phyloP scores from a whole-genome alignment of 352 stramenopile genomes.

The Albugo laibachii region DNA sequence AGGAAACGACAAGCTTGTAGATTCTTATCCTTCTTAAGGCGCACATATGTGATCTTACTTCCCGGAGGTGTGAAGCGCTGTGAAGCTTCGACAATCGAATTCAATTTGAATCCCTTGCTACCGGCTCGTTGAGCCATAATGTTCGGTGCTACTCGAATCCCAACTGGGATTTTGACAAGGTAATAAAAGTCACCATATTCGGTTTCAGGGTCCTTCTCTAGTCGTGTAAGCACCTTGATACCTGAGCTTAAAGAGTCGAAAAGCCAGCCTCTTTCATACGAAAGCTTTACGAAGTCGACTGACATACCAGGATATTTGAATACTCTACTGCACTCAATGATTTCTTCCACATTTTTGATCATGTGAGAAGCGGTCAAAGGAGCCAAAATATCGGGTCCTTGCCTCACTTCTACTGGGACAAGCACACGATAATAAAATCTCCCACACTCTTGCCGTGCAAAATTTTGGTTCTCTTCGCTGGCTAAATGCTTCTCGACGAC shows the following conservation, averaged over 20 bases:
- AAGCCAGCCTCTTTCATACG: conserved; percentile 66
- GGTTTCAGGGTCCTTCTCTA: conserved; percentile 35
- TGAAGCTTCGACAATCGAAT: conserved; percentile 68
- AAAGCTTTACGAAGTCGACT: conserved; percentile 62
- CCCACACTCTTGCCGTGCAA: conserved; percentile 16
- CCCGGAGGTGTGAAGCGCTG: conserved; percentile 61
- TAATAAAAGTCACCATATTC: conserved; percentile 71
- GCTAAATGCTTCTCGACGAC: conserved; percentile 8
- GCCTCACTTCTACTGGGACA: conserved; percentile 52
- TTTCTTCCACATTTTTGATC: conserved; percentile 67
- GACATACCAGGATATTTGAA: conserved; percentile 51
- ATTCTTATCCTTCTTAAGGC: conserved; percentile 61
- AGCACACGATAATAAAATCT: conserved; percentile 58
- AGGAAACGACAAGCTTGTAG: conserved; percentile 23
- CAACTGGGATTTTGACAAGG: conserved; percentile 61
- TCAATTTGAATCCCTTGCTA: conserved; percentile 47
- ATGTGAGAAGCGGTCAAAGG: conserved; percentile 39
- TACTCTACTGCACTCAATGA: conserved; percentile 46
- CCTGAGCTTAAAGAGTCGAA: conserved; percentile 69
- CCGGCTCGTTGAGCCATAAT: conserved; percentile 68
- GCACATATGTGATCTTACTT: conserved; percentile 70
- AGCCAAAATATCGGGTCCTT: conserved; percentile 44
- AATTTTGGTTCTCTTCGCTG: conserved; percentile 19
- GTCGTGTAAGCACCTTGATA: conserved; percentile 46
- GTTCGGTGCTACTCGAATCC: conserved; percentile 55